These are phyloP conservation scores for Cyclocybe cylindracea DNA, from an alignment of 768 basidiomycete genomes.

Conservation along the genomic window DNA sequence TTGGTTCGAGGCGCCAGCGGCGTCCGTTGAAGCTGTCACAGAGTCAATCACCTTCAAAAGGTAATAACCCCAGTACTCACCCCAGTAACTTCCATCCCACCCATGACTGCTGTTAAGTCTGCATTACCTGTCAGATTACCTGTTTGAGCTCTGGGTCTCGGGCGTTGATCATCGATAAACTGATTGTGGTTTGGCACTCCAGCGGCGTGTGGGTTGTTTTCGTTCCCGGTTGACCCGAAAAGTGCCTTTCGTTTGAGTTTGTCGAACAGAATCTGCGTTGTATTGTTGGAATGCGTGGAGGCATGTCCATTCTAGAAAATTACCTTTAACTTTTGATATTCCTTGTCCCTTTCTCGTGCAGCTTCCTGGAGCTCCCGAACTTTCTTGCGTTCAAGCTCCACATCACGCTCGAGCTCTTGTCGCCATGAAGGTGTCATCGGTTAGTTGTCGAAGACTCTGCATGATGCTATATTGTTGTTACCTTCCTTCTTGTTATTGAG, in stretches of 20 bases:
- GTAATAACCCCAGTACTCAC: slow-evolving; percentile 33
- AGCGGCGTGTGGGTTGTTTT: slow-evolving; percentile 9
- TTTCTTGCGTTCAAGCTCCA: slow-evolving; percentile 78
- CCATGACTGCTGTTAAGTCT: slow-evolving; percentile 57
- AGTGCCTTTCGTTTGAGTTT: slow-evolving; percentile 82
- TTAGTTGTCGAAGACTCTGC: background rate
- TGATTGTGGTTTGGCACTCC: slow-evolving; percentile 8
- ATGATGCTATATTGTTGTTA: slow-evolving; percentile 24
- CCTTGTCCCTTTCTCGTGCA: slow-evolving; percentile 77
- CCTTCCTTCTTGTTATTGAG: slow-evolving; percentile 70
- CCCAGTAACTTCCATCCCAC: slow-evolving; percentile 66
- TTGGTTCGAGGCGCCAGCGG: slow-evolving; percentile 57
- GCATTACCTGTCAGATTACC: slow-evolving; percentile 30
- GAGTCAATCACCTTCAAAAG: background rate
- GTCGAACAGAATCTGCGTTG: slow-evolving; percentile 68
- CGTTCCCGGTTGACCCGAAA: slow-evolving; percentile 41
- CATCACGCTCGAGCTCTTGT: slow-evolving; percentile 75
- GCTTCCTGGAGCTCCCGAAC: slow-evolving; percentile 73
- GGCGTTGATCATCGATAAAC: slow-evolving; percentile 24
- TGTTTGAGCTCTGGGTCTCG: slow-evolving; percentile 22
- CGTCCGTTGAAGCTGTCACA: slow-evolving; percentile 64
- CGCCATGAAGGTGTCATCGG: background rate
- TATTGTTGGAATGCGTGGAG: background rate
- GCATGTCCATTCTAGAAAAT: background rate
- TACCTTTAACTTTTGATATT: slow-evolving; percentile 87